A percentile compares a stretch with the other conserved stretches of the same genome.
Evolutionary conservation across 176 grass and related monocot genomes (phyloP).

Genomic region (Eragrostis nindensis): DNA sequence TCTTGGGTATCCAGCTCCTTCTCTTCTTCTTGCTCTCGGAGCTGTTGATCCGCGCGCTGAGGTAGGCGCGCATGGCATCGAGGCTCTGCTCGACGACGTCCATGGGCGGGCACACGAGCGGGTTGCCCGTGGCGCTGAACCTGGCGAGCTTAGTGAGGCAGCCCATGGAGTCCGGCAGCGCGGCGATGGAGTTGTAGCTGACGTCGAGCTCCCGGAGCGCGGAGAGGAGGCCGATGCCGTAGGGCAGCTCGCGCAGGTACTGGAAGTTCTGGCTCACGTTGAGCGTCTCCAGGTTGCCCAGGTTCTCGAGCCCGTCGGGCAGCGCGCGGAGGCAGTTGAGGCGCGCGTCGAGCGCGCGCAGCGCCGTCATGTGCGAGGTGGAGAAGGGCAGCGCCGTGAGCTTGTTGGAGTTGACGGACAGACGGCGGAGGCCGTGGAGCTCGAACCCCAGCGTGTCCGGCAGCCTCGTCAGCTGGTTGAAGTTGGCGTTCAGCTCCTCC

Average conservation of each 20-base stretch:
- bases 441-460: constrained; percentile 97
- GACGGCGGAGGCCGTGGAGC: constrained; percentile 67
- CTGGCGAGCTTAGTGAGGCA: constrained; percentile 76
- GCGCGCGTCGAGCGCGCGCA: constrained; percentile 73
- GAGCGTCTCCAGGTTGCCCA: constrained; percentile 69
- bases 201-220: constrained; percentile 89
- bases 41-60: constrained; percentile 70
- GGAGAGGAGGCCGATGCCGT: constrained; percentile 70
- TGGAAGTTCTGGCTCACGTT: constrained; percentile 97
- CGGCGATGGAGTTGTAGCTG: constrained; percentile 86
- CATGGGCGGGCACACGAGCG: constrained; percentile 69
- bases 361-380: constrained; percentile 77
- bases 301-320: constrained; percentile 75
- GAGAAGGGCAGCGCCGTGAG: constrained; percentile 72
- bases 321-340: constrained; percentile 87
- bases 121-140: constrained; percentile 79
- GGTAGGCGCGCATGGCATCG: constrained; percentile 72
- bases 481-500: constrained; percentile 93
- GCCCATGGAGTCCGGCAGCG: constrained; percentile 81
- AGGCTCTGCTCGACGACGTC: constrained; percentile 83
- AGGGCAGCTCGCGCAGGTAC: constrained; percentile 73
- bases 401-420: constrained; percentile 93
- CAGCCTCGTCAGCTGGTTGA: constrained; percentile 81
- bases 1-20: constrained; percentile 61
- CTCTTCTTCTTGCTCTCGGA: constrained; percentile 43